These are phyloP conservation scores for Hagleromyces aurorensis DNA, from an alignment of 805 yeast genomes.

Conservation along the genomic window DNA sequence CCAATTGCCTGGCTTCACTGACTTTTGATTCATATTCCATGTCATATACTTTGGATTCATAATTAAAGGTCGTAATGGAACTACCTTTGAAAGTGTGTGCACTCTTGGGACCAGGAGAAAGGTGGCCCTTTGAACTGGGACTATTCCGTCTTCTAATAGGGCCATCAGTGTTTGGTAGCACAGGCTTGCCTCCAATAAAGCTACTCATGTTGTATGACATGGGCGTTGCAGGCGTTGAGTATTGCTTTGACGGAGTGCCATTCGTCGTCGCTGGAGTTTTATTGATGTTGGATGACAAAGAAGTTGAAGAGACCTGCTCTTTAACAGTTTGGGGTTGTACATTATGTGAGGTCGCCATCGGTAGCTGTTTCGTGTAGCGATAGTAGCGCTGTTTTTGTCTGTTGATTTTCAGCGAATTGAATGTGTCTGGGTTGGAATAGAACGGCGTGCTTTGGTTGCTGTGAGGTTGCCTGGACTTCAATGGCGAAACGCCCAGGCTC, in stretches of 20 bases:
- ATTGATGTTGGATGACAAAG: slow-evolving; percentile 22
- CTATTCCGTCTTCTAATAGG: no score
- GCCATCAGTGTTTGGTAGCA: no score
- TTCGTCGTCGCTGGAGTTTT: slow-evolving; percentile 23
- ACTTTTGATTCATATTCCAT: slow-evolving; percentile 18
- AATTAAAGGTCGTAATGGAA: slow-evolving; percentile 25
- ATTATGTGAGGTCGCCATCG: slow-evolving; percentile 10
- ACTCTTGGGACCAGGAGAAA: neutral
- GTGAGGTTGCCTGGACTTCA: slow-evolving; percentile 2
- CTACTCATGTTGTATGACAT: slow-evolving; percentile 12
- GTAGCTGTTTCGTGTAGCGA: slow-evolving; percentile 26
- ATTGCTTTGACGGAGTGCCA: slow-evolving; percentile 20
- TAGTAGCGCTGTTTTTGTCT: slow-evolving; percentile 29
- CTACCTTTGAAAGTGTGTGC: slow-evolving; percentile 1
- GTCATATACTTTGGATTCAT: slow-evolving; percentile 34
- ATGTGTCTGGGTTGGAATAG: slow-evolving; percentile 6
- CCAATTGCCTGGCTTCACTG: neutral
- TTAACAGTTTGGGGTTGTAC: slow-evolving; percentile 20
- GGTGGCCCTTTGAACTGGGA: no score
- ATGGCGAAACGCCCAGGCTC: slow-evolving; percentile 3
- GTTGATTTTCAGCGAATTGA: slow-evolving; percentile 26
- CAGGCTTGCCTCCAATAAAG: no score
- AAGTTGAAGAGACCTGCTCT: slow-evolving; percentile 21
- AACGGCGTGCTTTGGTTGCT: no score
- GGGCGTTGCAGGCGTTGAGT: slow-evolving; percentile 21